These are phyloP conservation scores for Saccharum spontaneum DNA, from an alignment of 176 grass and related monocot species.

Conservation along the genomic window DNA sequence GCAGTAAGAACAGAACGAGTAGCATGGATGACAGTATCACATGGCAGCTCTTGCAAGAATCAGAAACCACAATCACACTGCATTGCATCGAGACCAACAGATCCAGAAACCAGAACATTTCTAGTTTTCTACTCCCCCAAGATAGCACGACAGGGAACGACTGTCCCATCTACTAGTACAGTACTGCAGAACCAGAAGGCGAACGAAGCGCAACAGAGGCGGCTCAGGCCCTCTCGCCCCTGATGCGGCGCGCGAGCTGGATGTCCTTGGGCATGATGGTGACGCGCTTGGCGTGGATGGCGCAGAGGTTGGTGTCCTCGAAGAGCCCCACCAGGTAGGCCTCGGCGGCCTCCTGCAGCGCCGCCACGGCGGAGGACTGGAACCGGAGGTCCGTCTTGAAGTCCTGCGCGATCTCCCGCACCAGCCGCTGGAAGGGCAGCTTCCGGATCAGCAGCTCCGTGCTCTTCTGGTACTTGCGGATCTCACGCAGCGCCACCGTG, in stretches of 20 bases:
- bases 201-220: too few species aligned
- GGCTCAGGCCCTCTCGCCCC: constrained; percentile 68
- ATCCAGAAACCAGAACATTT: neutral
- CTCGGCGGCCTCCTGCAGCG: constrained; percentile 83
- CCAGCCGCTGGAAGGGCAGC: constrained; percentile 70
- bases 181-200: too few species aligned
- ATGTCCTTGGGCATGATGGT: constrained; percentile 99
- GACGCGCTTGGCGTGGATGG: constrained; percentile 90
- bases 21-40: neutral
- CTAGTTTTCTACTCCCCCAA: neutral
- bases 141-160: neutral
- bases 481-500: constrained; percentile 54
- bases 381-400: constrained; percentile 88
- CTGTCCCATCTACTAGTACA: too few species aligned
- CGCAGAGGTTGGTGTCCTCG: constrained; percentile 95
- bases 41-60: neutral
- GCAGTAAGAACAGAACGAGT: neutral
- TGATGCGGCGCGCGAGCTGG: constrained; percentile 82
- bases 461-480: constrained; percentile 93
- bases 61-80: neutral
- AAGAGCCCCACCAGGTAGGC: constrained; percentile 85
- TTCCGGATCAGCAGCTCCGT: constrained; percentile 84
- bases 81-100: neutral
- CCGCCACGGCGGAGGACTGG: constrained; percentile 60
- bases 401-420: constrained; percentile 76